Base-by-base conservation (phyloP, 2,329 filamentous ascomycete species). In the Bipolaris bicolor region DNA sequence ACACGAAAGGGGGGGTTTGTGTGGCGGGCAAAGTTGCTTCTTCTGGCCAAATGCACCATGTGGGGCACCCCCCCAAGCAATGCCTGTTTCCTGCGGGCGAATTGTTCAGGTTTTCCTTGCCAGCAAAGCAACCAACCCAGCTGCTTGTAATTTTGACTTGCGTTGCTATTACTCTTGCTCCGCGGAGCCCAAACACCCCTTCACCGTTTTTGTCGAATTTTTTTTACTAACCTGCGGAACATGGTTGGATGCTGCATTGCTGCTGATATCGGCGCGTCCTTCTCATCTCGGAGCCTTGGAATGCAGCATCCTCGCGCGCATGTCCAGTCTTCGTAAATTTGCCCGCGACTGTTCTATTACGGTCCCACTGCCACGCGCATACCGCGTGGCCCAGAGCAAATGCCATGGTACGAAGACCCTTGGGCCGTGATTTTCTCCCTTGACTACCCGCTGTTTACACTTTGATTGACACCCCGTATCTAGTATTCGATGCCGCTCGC, bases 401-500 rank as follows among this genome's bases (percentile, higher is more conserved):
- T 76, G 73, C 73, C 73, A 71, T 76, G 73, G 73, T 76, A 70
- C 40, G 58, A 55, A 18, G 37, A 9, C 16, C 43, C 43, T 34
- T 31, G 29, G 29, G 10, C 29, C 29, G 3, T 31, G 9, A 2
- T 9, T 9, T 31, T 31, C 5, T 31, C 1, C 5, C 7, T 26
- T 26, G 11, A 31, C 10, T 13, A 31, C 10, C 29, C 29, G 29
- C 29, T 31, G 29, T 11, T 10, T 31, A 5, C 29, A 31, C 3
- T 31, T 2, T 2, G 11, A 15, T 26, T 72, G 50, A 68, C 49
- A 13, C 29, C 13, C 29, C 11, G 11, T 58, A 46, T 33, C 49
- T 48, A 76, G 74, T 68, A 75, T 70, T 60, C 73, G 73, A 53
- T 76, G 74, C 64, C 73, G 73, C 57, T 72, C 68, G 53, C 71